Evolutionary conservation across 2,329 filamentous ascomycete genomes (phyloP), one percentile per base, ranked within the genome.

Genomic region (Ascochyta koolunga): DNA sequence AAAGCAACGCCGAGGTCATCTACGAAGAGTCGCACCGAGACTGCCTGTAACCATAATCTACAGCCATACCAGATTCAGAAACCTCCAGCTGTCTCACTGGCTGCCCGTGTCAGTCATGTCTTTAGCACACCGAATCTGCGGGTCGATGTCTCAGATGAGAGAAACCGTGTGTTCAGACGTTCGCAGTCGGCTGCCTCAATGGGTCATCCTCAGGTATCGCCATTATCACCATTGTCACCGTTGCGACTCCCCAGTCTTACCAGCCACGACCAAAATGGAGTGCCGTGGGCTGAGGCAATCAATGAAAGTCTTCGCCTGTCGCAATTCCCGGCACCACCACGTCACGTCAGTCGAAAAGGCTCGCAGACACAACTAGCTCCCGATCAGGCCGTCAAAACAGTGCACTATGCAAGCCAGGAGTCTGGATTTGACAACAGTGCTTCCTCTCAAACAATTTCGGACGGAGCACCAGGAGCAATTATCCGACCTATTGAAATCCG

Each of bases 121-220:
- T 68, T 69, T 25, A 73, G 68, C 41, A 63, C 70, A 4, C 70
- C 70, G 0, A 70, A 70, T 51, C 56, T 74, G 19, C 62, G 61
- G 6, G 39, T 56, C n/a, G 52, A 59, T 31, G 44, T 43, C n/a
- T 33, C 56, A 31, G 54, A 50, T 15, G 37, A 53, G 9, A 64
- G 56, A 50, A 60, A 64, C 18, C 56, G 62, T 21, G 64, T 44
- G 22, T 45, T 70, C 27, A 61, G 69, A 47, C 66, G 66, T 3
- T 73, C 72, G 7, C 66, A 71, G 33, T 73, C 70, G n/a, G 62
- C 65, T 27, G 62, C 66, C 11, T 70, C 65, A n/a, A 64, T 64
- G 40, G 46, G 59, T 19, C 40, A 66, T 37, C 66, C 67, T 15
- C 41, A 56, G 33, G 47, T 51, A n/a, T 47, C 42, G 21, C 58